A percentile compares a stretch with the other conserved stretches of the same genome.
Evolutionary conservation across 805 yeast genomes (phyloP).

Genomic region (Candida boidinii): DNA sequence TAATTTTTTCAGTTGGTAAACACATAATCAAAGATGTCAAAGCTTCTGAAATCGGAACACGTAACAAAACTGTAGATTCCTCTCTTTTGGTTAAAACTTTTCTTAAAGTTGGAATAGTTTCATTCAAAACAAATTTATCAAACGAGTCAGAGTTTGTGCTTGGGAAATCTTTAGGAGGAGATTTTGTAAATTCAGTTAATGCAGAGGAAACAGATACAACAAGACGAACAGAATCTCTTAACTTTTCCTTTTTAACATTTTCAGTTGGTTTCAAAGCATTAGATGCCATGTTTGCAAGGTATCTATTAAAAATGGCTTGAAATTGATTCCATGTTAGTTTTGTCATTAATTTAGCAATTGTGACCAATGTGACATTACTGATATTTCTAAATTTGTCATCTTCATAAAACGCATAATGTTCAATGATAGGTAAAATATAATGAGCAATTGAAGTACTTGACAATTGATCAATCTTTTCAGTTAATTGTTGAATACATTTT

Average conservation of each 20-base stretch:
- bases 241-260: constrained; percentile 24
- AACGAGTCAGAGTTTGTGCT: constrained; percentile 26
- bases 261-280: constrained; percentile 10
- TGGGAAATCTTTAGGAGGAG: constrained; percentile 26
- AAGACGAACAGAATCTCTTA: constrained; percentile 52
- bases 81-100: constrained; percentile 55
- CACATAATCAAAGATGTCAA: constrained; percentile 59
- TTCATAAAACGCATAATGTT: constrained; percentile 58
- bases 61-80: constrained; percentile 66
- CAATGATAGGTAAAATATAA: constrained; percentile 77
- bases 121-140: constrained; percentile 42
- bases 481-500: constrained; percentile 65
- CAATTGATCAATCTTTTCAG: constrained; percentile 32
- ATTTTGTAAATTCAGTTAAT: constrained; percentile 10
- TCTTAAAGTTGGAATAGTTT: constrained; percentile 53
- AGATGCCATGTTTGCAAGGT: constrained; percentile 28
- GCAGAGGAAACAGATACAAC: constrained; percentile 50
- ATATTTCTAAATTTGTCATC: constrained; percentile 54
- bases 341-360: constrained; percentile 51
- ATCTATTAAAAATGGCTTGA: constrained; percentile 65
- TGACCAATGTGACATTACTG: constrained; percentile 54
- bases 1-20: constrained; percentile 47
- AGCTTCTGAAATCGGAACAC: constrained; percentile 80
- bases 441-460: constrained; percentile 59
- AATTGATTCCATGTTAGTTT: constrained; percentile 73